Percentiles rank a stretch among this genome's conserved stretches.
Conservation (phyloP, 345 rosid species). For the Eucalyptus brandiana region DNA sequence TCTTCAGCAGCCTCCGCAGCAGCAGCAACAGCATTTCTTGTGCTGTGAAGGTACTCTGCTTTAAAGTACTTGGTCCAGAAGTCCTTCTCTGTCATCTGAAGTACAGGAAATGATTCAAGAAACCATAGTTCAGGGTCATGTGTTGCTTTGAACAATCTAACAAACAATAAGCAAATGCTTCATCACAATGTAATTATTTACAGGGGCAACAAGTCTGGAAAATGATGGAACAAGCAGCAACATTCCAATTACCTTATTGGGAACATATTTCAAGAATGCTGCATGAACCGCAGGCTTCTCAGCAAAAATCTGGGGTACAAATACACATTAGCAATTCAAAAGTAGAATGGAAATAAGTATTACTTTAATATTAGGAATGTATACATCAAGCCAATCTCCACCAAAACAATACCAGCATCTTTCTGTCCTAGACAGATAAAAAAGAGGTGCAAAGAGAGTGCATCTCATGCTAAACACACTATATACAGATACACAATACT, state of each 20-base stretch:
- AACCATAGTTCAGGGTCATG: background rate
- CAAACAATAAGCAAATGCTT: background rate
- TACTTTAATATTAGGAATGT: background rate
- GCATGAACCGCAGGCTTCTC: slow-evolving; percentile 93
- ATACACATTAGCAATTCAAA: background rate
- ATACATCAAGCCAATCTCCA: background rate
- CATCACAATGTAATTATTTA: background rate
- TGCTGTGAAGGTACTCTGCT: slow-evolving; percentile 84
- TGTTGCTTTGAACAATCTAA: background rate
- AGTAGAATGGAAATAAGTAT: background rate
- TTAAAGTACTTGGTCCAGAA: slow-evolving; percentile 96
- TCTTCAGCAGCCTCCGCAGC: slow-evolving; percentile 99
- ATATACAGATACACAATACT: background rate
- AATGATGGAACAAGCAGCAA: background rate
- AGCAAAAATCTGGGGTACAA: slow-evolving; percentile 65
- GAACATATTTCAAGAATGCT: slow-evolving; percentile 77
- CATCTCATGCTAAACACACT: background rate
- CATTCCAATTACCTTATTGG: slow-evolving; percentile 50
- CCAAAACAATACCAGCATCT: background rate
- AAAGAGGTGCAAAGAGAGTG: background rate
- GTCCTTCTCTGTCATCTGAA: slow-evolving; percentile 80
- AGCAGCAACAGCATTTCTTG: slow-evolving; percentile 59
- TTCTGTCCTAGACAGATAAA: background rate
- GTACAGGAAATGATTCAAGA: background rate
- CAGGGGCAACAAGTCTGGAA: background rate